Conservation (phyloP, 1,139 yeast species). For the Pichia norvegensis region DNA sequence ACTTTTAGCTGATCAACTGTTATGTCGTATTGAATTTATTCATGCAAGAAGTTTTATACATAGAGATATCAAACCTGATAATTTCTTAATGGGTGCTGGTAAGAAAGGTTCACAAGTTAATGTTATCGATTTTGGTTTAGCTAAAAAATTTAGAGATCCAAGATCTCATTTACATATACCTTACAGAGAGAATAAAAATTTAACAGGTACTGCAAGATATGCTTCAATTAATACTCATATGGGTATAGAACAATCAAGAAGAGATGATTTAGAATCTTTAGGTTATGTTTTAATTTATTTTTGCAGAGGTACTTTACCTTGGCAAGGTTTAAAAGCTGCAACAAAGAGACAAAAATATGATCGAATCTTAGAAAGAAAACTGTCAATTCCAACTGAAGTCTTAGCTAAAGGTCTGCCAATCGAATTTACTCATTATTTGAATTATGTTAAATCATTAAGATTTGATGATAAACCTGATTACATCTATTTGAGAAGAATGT, state of each 20-base stretch:
- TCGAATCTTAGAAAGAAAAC: constrained; percentile 91
- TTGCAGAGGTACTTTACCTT: constrained; percentile 90
- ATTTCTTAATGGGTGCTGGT: constrained; percentile 94
- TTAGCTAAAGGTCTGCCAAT: constrained; percentile 87
- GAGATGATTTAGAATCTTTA: constrained; percentile 93
- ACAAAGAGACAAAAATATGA: constrained; percentile 96
- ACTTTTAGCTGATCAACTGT: constrained; percentile 86
- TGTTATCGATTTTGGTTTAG: constrained; percentile 94
- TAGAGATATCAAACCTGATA: constrained; percentile 87
- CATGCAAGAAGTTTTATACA: constrained; percentile 95
- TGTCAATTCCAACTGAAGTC: constrained; percentile 84
- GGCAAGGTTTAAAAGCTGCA: constrained; percentile 98
- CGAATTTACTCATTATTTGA: constrained; percentile 83
- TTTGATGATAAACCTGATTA: constrained; percentile 97
- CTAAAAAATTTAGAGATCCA: constrained; percentile 92
- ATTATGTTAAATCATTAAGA: constrained; percentile 81
- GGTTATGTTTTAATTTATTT: constrained; percentile 94
- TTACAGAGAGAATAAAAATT: constrained; percentile 88
- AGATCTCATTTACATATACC: constrained; percentile 94
- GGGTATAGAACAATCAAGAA: constrained; percentile 93
- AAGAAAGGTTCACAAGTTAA: constrained; percentile 92
- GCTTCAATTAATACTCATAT: constrained; percentile 93
- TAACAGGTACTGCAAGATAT: constrained; percentile 96
- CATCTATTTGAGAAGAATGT: constrained; percentile 76
- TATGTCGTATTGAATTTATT: constrained; percentile 89